These are phyloP conservation scores for Blastomyces silverae DNA, from an alignment of 2,329 filamentous ascomycete species.

Conservation along the genomic window DNA sequence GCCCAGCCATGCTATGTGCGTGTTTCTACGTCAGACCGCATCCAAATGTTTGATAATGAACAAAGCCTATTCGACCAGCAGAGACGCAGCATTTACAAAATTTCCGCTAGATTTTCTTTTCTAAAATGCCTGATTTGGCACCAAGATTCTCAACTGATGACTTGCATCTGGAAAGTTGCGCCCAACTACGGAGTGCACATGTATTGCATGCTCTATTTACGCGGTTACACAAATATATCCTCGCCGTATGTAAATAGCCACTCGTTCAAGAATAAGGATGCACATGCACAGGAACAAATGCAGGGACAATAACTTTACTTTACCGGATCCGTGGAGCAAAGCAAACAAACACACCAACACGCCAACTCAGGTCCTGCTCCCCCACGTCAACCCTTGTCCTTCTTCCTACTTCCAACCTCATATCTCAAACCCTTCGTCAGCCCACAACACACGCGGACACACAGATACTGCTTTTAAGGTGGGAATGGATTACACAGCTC, in stretches of 20 bases:
- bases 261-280: background rate
- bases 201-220: background rate
- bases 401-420: background rate
- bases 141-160: background rate
- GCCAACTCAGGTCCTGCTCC: background rate
- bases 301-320: background rate
- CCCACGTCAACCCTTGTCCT: background rate
- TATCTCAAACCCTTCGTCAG: background rate
- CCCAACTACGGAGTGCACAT: background rate
- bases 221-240: background rate
- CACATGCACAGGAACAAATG: slow-evolving; percentile 2
- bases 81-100: background rate
- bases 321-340: background rate
- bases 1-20: background rate
- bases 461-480: background rate
- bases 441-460: background rate
- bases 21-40: background rate
- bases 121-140: background rate
- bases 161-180: background rate
- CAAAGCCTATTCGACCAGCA: background rate
- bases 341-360: background rate
- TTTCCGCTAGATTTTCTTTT: background rate
- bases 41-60: background rate
- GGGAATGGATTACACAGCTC: background rate
- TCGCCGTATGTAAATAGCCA: background rate